phyloP scores from a whole-genome alignment of 805 yeast species.

The Yamadazyma olivae region DNA sequence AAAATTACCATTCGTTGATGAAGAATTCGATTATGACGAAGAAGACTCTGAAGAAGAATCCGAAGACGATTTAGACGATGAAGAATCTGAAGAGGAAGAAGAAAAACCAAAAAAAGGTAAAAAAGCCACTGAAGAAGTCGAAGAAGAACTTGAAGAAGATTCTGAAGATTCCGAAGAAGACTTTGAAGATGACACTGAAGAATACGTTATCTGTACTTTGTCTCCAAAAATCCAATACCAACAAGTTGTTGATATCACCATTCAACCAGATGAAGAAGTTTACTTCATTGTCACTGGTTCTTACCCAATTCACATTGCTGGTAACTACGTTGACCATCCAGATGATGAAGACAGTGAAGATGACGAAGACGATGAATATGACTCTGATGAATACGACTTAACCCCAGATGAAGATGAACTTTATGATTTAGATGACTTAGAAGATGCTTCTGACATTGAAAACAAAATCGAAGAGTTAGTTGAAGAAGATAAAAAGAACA shows the following conservation, averaged over 20 bases:
- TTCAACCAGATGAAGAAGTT: conserved; percentile 91
- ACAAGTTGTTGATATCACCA: conserved; percentile 86
- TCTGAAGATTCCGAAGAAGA: conserved; percentile 52
- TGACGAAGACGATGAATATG: conserved; percentile 39
- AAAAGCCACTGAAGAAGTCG: conserved; percentile 14
- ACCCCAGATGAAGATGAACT: conserved; percentile 78
- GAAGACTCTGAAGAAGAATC: conserved; percentile 46
- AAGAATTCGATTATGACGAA: conserved; percentile 44
- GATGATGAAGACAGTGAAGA: conserved; percentile 66
- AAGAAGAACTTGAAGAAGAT: conserved; percentile 28
- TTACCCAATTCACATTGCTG: conserved; percentile 85
- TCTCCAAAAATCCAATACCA: conserved; percentile 83
- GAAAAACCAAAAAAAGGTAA: conserved; percentile 26
- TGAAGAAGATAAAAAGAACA: conserved; percentile 40
- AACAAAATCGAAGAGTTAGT: conserved; percentile 71
- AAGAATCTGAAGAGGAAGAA: conserved; percentile 27
- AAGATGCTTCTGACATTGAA: conserved; percentile 68
- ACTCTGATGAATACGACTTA: conserved; percentile 58
- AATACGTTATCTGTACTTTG: conserved; percentile 82
- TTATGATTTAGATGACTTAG: conserved; percentile 64
- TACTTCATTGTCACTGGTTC: conserved; percentile 95
- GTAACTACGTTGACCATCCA: conserved; percentile 96
- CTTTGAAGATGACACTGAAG: conserved; percentile 76
- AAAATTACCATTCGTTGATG: conserved; percentile 41
- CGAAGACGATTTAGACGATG: conserved; percentile 32